These are phyloP conservation scores for Begonia peltatifolia DNA, from an alignment of 306 rosid species.

Conservation along the genomic window DNA sequence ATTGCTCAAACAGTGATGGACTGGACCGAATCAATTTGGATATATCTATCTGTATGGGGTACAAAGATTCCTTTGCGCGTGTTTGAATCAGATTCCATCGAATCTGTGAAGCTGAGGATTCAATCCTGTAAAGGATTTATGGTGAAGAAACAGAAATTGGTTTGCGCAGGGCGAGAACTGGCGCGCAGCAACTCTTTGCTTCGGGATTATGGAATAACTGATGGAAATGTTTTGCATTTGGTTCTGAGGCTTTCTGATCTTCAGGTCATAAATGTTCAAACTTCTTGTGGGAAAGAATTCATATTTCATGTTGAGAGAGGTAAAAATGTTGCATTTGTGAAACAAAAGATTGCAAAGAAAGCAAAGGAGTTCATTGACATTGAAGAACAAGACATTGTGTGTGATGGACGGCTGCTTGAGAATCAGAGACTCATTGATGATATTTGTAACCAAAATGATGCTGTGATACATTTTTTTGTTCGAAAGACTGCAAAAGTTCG, in stretches of 20 bases:
- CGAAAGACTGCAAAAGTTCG: conserved; percentile 49
- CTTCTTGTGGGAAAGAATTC: conserved; percentile 50
- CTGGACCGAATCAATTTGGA: conserved; percentile 29
- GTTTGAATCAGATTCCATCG: conserved; percentile 52
- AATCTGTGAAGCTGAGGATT: conserved; percentile 68
- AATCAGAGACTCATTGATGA: conserved; percentile 64
- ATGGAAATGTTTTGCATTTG: conserved; percentile 54
- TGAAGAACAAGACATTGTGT: conserved; percentile 47
- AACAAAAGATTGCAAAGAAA: conserved; percentile 43
- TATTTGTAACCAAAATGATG: conserved; percentile 34
- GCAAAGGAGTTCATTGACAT: conserved; percentile 36
- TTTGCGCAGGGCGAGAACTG: conserved; percentile 67
- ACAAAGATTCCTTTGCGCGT: conserved; percentile 54
- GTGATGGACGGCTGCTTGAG: conserved; percentile 59
- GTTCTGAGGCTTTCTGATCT: conserved; percentile 54
- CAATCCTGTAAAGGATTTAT: conserved; percentile 45
- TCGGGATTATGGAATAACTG: conserved; percentile 55
- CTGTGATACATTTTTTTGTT: conserved; percentile 45
- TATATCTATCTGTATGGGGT: conserved; percentile 45
- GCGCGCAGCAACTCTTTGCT: conserved; percentile 43
- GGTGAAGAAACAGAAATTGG: conserved; percentile 53
- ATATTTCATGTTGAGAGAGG: conserved; percentile 7
- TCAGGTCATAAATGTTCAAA: conserved; percentile 51
- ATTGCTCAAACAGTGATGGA: conserved; percentile 10
- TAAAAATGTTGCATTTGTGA: conserved; percentile 58